A percentile compares a stretch with the other conserved stretches of the same genome.
These are phyloP conservation scores for Cutaneotrichosporon spelunceum DNA, from an alignment of 1,284 basidiomycete genomes.

Conservation along the genomic window DNA sequence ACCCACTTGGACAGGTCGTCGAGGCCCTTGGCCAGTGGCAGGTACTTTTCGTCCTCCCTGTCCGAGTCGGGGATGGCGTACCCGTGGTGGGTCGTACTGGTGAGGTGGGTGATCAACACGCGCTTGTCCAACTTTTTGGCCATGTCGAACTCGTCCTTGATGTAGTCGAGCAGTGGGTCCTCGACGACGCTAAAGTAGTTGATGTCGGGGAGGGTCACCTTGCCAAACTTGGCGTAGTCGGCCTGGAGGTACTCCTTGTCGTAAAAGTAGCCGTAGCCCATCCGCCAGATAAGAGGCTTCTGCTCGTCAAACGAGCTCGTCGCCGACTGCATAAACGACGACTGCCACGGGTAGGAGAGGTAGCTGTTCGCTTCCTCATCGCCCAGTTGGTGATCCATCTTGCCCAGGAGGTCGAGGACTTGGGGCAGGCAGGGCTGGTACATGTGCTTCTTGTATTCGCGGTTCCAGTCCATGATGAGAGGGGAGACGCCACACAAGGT, in stretches of 20 bases:
- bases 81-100: slow-evolving; percentile 14
- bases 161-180: slow-evolving; percentile 12
- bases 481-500: slow-evolving; percentile 1
- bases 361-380: neutral
- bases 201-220: slow-evolving; percentile 1
- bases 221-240: slow-evolving; percentile 6
- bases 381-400: neutral
- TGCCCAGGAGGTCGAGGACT: slow-evolving; percentile 2
- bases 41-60: neutral
- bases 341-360: slow-evolving; percentile 5
- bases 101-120: slow-evolving; percentile 12
- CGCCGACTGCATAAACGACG: slow-evolving; percentile 6
- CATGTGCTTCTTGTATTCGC: slow-evolving; percentile 9
- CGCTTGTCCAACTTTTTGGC: slow-evolving; percentile 8
- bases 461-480: slow-evolving; percentile 3
- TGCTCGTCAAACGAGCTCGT: slow-evolving; percentile 5
- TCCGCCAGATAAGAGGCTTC: neutral
- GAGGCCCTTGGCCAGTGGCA: neutral
- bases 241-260: slow-evolving; percentile 8
- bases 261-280: slow-evolving; percentile 1
- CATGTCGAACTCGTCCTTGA: slow-evolving; percentile 12
- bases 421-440: slow-evolving; percentile 19
- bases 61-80: neutral
- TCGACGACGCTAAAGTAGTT: slow-evolving; percentile 18
- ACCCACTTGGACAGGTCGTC: slow-evolving; percentile 14